These are phyloP conservation scores for Vigna mungo DNA, from an alignment of 306 rosid genomes.

Conservation along the genomic window DNA sequence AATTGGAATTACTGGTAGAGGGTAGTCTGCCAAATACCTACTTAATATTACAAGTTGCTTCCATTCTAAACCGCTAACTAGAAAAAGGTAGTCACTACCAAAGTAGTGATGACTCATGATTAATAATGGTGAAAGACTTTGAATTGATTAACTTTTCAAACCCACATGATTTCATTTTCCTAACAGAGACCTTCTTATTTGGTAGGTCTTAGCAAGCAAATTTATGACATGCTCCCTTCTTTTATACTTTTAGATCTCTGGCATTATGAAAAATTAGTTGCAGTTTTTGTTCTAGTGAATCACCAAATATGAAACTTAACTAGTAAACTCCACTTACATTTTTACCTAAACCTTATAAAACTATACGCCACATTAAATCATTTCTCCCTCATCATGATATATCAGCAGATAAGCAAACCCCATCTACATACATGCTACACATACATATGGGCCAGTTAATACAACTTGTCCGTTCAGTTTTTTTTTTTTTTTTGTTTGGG, in stretches of 20 bases:
- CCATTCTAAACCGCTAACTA: slow-evolving; percentile 31
- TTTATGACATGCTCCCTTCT: not conserved
- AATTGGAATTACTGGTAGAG: not conserved
- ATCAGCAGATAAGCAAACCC: not conserved
- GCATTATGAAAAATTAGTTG: not conserved
- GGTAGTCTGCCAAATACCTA: not conserved
- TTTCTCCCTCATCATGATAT: not conserved
- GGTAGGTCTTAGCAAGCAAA: not conserved
- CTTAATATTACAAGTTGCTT: slow-evolving; percentile 39
- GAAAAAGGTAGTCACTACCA: slow-evolving; percentile 17
- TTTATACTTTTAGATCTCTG: not conserved
- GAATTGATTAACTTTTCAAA: not conserved
- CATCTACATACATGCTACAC: not conserved
- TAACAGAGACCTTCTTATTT: slow-evolving; percentile 6
- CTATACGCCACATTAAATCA: not conserved
- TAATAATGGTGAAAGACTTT: slow-evolving; percentile 4
- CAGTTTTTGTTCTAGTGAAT: not conserved
- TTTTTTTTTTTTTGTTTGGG: not conserved
- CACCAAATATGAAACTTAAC: not conserved
- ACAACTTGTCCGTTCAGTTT: not conserved
- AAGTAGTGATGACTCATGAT: slow-evolving; percentile 29
- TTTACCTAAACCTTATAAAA: not conserved
- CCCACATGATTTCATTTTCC: slow-evolving; percentile 18
- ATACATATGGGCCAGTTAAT: no score
- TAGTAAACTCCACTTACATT: not conserved